Evolutionary conservation across 768 basidiomycete genomes (phyloP).

Genomic region (Boletus rex-veris): DNA sequence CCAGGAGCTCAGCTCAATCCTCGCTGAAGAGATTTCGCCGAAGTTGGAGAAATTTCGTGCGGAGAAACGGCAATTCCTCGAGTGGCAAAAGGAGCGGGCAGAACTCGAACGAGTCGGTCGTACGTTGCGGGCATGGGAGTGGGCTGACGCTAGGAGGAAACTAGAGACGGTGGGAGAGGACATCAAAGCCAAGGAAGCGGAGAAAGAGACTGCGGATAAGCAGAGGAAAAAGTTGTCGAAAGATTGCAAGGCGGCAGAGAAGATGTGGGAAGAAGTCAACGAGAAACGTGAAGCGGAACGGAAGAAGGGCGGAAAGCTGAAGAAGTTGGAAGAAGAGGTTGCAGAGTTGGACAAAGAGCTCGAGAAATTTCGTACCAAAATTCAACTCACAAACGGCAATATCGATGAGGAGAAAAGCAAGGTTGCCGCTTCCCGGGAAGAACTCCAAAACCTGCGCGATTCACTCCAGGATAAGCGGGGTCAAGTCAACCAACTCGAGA

Average conservation of each 20-base stretch:
- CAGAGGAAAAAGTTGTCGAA: conserved; percentile 47
- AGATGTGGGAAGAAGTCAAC: conserved; percentile 59
- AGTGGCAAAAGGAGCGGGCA: conserved; percentile 83
- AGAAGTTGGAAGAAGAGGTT: conserved; percentile 78
- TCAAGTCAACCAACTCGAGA: conserved; percentile 54
- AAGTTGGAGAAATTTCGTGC: conserved; percentile 87
- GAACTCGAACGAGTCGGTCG: conserved; percentile 87
- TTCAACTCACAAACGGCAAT: conserved; percentile 72
- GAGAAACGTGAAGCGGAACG: conserved; percentile 82
- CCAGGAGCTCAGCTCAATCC: conserved; percentile 76
- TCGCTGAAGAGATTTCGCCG: conserved; percentile 89
- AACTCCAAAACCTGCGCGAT: conserved; percentile 58
- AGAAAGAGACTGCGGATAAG: conserved; percentile 45
- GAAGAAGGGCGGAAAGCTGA: conserved; percentile 89
- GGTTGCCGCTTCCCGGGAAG: conserved; percentile 47
- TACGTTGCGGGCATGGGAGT: conserved; percentile 84
- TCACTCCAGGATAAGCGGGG: conserved; percentile 56
- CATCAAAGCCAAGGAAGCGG: conserved; percentile 47
- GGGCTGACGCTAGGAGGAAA: conserved; percentile 59
- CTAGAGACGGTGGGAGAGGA: conserved; percentile 54
- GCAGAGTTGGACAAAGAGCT: conserved; percentile 74
- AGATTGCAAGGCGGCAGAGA: conserved; percentile 65
- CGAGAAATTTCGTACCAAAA: conserved; percentile 80
- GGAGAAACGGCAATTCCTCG: conserved; percentile 86
- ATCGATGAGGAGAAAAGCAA: conserved; percentile 76